Evolutionary conservation across 2,329 filamentous ascomycete species (phyloP), one percentile per base, ranked within the genome.

Genomic region (Ascosphaera pollenicola): DNA sequence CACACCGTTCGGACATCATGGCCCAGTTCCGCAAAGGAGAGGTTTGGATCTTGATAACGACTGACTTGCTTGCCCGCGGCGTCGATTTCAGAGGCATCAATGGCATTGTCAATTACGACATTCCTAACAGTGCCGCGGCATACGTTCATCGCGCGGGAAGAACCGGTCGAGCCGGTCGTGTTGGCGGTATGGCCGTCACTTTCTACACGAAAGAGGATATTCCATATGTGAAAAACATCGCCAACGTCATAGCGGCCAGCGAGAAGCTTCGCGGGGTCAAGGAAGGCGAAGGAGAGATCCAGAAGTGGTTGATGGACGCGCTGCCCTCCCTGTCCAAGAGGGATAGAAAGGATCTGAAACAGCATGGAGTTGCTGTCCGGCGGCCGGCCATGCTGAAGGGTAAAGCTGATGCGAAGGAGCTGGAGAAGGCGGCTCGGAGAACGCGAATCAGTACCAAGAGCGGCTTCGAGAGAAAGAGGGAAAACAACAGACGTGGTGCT

Each of bases 181-280:
- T 80, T 50, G 85, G 85, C 16, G 89, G 89, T 37, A 71, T 93
- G 3, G 85, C 84, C 0, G 78, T 98, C 1, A 98, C 89, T 0
- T 78, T 93, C 42, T 98, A 93, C 58, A 95, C 87, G 0, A 83
- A 89, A 55, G 89, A 94, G 44, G 89, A 98, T 51, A 78, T 95
- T 3, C 78, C 81, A 0, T 83, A 76, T 46, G 73, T 98, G 41
- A 92, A 87, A 62, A 81, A 75, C 45, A 80, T 98, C 19, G 89
- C 85, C 26, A 94, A 94, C 51, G 81, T 95, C 26, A 93, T 98
- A 45, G 72, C 79, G 0, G 71, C 73, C 17, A 84, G 78, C 46
- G 81, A 94, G 58, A 79, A 74, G 56, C 69, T 84, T 49, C 60
- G 65, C 3, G 61, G 60, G 0, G 55, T 57, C 6, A 45, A 64